Percentiles rank a stretch among this genome's conserved stretches.
These are phyloP conservation scores for Moesziomyces antarcticus DNA, from an alignment of 1,284 basidiomycete genomes.

Conservation along the genomic window DNA sequence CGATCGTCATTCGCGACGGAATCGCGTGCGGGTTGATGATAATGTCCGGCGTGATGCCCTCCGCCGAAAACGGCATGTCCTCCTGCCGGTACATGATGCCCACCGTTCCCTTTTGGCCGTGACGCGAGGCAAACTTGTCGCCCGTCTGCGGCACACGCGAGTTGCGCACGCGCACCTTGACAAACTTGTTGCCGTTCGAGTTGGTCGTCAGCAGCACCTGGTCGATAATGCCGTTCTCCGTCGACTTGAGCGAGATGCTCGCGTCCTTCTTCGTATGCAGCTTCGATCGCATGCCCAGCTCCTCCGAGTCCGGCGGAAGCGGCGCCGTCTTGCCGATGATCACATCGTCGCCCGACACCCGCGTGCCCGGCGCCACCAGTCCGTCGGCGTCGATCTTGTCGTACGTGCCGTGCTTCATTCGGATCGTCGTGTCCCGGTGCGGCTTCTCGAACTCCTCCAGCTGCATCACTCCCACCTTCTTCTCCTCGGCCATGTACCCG, in stretches of 20 bases:
- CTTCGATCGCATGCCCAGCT: conserved; percentile 92
- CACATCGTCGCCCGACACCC: conserved; percentile 95
- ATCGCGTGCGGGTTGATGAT: conserved; percentile 99
- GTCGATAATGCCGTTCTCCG: conserved; percentile 96
- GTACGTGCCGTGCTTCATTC: conserved; percentile 98
- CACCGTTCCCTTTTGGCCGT: conserved; percentile 99
- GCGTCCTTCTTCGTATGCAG: conserved; percentile 92
- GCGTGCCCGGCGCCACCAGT: conserved; percentile 92
- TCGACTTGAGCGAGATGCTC: conserved; percentile 96
- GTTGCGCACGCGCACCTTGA: conserved; percentile 95
- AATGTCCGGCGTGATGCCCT: conserved; percentile 95
- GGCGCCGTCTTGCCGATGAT: conserved; percentile 99
- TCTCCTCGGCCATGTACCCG: conserved; percentile 96
- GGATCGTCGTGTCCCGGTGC: conserved; percentile 87
- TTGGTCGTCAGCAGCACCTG: conserved; percentile 97
- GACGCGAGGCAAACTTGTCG: conserved; percentile 99
- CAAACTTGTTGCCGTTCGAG: conserved; percentile 94
- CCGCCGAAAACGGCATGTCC: conserved; percentile 98
- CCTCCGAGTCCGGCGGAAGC: conserved; percentile 93
- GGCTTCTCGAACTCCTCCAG: conserved; percentile 97
- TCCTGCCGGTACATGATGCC: conserved; percentile 99
- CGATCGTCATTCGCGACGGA: conserved; percentile 99
- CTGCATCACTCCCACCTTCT: conserved; percentile 87
- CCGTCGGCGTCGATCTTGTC: conserved; percentile 98
- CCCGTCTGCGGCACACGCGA: conserved; percentile 96